Percentiles rank a stretch among this genome's conserved stretches.
Conservation (phyloP, 139 green algal species). For the Tetraselmis striata region DNA sequence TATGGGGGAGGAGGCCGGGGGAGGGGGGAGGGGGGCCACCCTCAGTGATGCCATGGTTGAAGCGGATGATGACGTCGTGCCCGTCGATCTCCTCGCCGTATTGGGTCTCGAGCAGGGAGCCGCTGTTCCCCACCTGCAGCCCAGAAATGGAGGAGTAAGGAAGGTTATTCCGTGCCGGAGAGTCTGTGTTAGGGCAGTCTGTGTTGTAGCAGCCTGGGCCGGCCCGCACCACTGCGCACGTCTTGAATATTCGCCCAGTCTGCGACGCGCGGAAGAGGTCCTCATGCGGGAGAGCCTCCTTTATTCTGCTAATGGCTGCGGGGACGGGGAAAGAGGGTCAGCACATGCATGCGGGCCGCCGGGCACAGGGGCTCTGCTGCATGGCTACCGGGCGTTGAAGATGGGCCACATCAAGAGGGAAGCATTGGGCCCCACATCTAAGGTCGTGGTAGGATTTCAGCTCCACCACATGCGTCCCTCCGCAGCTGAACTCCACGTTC, state of each 20-base stretch:
- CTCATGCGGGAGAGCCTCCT: not conserved
- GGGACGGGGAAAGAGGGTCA: not conserved
- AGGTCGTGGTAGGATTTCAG: not conserved
- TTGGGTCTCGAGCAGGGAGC: not conserved
- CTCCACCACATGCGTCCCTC: not conserved
- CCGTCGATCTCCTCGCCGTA: not conserved
- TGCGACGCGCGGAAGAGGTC: not conserved
- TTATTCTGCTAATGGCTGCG: not conserved
- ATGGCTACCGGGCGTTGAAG: no score
- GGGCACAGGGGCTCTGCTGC: no score
- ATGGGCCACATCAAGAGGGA: no score
- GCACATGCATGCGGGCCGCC: no score
- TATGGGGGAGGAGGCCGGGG: not conserved
- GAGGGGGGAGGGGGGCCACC: not conserved
- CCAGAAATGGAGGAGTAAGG: no score
- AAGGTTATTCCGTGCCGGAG: no score
- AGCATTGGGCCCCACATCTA: not conserved
- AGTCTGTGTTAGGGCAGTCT: no score
- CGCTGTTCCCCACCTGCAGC: constrained; percentile 1
- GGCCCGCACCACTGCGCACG: not conserved
- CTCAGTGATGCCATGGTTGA: constrained; percentile 1
- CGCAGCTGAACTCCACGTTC: constrained; percentile 4
- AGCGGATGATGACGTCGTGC: not conserved
- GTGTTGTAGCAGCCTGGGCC: not conserved
- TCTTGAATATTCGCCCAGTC: not conserved